Evolutionary conservation across 208 protist genomes (phyloP), one percentile per base, ranked within the genome.

Genomic region (Eutreptiella sp.): DNA sequence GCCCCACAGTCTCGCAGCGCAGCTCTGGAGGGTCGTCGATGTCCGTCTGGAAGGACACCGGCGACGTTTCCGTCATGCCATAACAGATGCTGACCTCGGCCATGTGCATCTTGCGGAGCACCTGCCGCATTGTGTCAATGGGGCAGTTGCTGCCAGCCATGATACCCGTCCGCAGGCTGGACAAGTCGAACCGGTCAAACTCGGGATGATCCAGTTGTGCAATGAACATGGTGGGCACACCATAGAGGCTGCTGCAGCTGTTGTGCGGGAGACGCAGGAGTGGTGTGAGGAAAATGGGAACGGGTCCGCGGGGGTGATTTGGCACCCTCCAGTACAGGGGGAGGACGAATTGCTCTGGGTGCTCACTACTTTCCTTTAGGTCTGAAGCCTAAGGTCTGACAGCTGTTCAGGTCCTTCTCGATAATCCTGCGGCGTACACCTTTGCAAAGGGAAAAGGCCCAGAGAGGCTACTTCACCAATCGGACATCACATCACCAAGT

Each of bases 141-240:
- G 79, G 77, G 41, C 76, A 83, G 9, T 35, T 43, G 32, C 48
- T 48, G 3, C 76, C 79, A 14, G 79, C 72, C 70, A 84, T 81
- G 33, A 85, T 81, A n/a, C 79, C 79, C 9, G 74, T 84, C 11
- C 79, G 32, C 11, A 85, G 58, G 0, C 39, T 48, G 0, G 19
- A 41, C 0, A 79, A 46, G 43, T 79, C 58, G 41, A 64, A 77
- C 19, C 68, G 27, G 11, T 70, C 64, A 16, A 81, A 72, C 16
- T 65, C 32, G 0, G 63, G 38, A 50, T 82, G 52, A 16, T 68
- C 28, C 5, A 85, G 53, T 26, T 73, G 36, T 1, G 66, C 19
- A 39, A 79, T 81, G 38, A 85, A 82, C 70, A 81, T 79, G 2
- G 79, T 85, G 14, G 79, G 79, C 19, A 84, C 77, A n/a, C 79